Percentiles rank a stretch among this genome's conserved stretches.
Evolutionary conservation across 305 asterid species (phyloP).

Genomic region (Solanum hybrid): DNA sequence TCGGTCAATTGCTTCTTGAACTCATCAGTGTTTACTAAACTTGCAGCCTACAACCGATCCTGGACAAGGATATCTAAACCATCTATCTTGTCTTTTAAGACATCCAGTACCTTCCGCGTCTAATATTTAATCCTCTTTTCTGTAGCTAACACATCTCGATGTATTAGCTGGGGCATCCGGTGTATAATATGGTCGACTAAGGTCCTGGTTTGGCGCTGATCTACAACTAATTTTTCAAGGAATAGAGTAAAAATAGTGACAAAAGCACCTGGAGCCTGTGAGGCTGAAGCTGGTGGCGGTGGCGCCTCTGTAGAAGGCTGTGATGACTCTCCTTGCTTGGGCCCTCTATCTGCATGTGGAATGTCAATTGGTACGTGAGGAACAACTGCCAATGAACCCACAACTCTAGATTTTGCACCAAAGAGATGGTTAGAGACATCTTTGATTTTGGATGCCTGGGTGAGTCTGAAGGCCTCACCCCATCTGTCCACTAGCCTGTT

Average conservation of each 20-base stretch:
- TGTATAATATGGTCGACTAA: background rate
- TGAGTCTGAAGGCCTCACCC: background rate
- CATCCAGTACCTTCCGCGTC: background rate
- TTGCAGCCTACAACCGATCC: accelerated
- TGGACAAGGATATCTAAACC: background rate
- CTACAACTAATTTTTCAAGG: background rate
- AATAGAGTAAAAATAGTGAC: background rate
- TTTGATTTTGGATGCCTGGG: background rate
- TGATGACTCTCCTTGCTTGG: too few species aligned
- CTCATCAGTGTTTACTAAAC: background rate
- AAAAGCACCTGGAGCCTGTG: background rate
- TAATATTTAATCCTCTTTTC: too few species aligned
- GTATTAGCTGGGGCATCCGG: too few species aligned
- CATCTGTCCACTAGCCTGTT: background rate
- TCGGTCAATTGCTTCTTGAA: background rate
- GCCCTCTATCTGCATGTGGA: background rate
- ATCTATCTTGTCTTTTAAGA: background rate
- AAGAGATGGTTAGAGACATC: background rate
- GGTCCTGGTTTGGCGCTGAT: background rate
- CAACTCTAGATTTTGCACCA: background rate
- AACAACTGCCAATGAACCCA: background rate
- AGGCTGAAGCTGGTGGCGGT: background rate
- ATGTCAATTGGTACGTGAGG: background rate
- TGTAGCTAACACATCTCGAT: too few species aligned
- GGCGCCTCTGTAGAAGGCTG: background rate